Evolutionary conservation across 2,329 filamentous ascomycete species (phyloP), one percentile per base, ranked within the genome.

Genomic region (Cercospora berteroae): DNA sequence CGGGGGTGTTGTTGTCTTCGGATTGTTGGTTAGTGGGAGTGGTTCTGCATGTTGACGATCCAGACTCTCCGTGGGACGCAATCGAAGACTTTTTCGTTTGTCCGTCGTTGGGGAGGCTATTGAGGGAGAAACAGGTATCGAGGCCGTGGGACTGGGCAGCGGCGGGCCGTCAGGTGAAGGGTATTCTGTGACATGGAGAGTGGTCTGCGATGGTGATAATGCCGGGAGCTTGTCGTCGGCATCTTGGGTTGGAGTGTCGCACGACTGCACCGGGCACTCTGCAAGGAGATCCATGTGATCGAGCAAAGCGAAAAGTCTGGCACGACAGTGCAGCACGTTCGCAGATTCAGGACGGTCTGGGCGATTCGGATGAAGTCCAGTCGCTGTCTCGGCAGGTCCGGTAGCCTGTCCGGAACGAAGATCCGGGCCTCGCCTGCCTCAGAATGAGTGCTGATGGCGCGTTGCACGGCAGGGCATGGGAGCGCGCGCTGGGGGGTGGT

Each of bases 221-320:
- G 66, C 63, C 58, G 69, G 69, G 36, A 69, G 63, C 52, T 60
- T 65, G 67, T 67, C 61, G 57, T 59, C 65, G 63, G 25, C 48
- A 63, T 69, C 55, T 52, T 64, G 48, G 60, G 66, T 64, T 64
- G 69, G 62, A 69, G 69, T 50, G 57, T 59, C 48, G 66, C 42
- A 48, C 31, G 66, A 64, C 61, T 69, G 69, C 50, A 63, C 42
- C 23, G 56, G 48, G 42, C 60, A 57, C 50, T 55, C 60, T 56
- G 29, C 66, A 68, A 66, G 69, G 66, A 55, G 33, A 68, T 70
- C 69, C 71, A 72, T 72, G 71, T 70, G 67, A 67, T 59, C 52
- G 31, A 63, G 25, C 55, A 65, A 44, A 61, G 63, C 61, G 33
- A 29, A 57, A 57, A 70, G 50, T 60, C 67, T 72, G 56, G 67